Evolutionary conservation across 2,329 filamentous ascomycete species (phyloP).

Genomic region (Aspergillus aculeatinus): DNA sequence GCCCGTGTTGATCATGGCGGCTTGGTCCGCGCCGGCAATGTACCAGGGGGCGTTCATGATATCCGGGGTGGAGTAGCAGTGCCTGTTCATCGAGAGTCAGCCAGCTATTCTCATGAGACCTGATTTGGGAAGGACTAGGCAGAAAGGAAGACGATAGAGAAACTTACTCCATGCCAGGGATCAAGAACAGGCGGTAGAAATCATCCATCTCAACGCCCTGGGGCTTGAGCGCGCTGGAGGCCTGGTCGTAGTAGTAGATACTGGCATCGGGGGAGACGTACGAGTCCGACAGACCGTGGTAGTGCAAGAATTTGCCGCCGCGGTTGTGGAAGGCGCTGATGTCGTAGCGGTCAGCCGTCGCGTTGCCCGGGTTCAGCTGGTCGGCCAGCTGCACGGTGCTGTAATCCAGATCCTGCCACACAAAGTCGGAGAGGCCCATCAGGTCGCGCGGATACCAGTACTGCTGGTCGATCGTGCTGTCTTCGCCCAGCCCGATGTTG

Average conservation of each 20-base stretch:
- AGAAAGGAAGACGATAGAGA: neutral
- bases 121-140: no score
- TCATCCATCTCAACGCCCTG: conserved; percentile 8
- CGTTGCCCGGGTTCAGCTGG: conserved; percentile 10
- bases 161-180: conserved; percentile 16
- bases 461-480: conserved; percentile 5
- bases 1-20: neutral
- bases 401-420: conserved; percentile 33
- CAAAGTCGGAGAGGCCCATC: conserved; percentile 34
- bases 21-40: conserved; percentile 7
- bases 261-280: conserved; percentile 15
- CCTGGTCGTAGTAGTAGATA: conserved; percentile 1
- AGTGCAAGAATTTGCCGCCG: conserved; percentile 16
- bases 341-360: conserved; percentile 10
- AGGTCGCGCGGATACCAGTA: conserved; percentile 33
- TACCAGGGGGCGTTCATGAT: conserved; percentile 5
- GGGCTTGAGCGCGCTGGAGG: neutral
- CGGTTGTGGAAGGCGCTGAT: conserved; percentile 8
- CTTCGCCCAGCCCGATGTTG: conserved; percentile 6
- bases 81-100: neutral
- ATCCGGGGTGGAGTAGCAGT: neutral
- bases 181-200: conserved; percentile 18
- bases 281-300: conserved; percentile 17
- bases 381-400: conserved; percentile 36
- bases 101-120: neutral